Base-by-base conservation (phyloP, 2,329 filamentous ascomycete genomes). In the Aspergillus pseudoglaucus region DNA sequence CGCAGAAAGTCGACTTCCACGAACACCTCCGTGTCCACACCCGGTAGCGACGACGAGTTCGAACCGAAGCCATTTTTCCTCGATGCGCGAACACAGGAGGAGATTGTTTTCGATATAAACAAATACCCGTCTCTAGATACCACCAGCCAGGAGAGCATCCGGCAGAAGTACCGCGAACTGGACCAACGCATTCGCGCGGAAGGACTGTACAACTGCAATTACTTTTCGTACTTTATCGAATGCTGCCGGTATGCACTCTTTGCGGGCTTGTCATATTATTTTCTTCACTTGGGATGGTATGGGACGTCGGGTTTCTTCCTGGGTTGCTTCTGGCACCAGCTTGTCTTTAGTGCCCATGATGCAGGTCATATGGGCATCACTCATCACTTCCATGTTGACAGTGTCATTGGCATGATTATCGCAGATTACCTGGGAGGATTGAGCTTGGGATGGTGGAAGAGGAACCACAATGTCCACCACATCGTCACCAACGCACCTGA, bases 361-460 rank as follows among this genome's bases (percentile, higher is more conserved):
- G 88, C 91, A 44, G 90, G 89, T 6, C 93, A 98, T 68, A 95
- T 96, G 86, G 93, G 88, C 56, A 95, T 98, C 59, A 98, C 93
- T 2, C 91, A 97, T 69, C 78, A 85, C 64, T 97, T 91, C 65
- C 83, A 87, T 44, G 70, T 82, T 33, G 93, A 98, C 67, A 86
- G 85, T 1, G 76, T 86, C 43, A 88, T 98, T 53, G 91, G 89
- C 43, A 95, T 97, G 62, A 72, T 95, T 54, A 86, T 96, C 60
- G 90, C 90, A 46, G 87, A 95, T 65, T 97, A 86, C 59, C 73
- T 93, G 17, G 93, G 93, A 33, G 93, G 93, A 0, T 71, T 98
- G 30, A 95, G 89, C 22, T 72, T 95, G 46, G 88, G 91, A 40
- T 98, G 93, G 93, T 98, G 93, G 91, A 97, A 97, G 71, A 80